These are phyloP conservation scores for Gossypium australe DNA, from an alignment of 345 rosid genomes.

Conservation along the genomic window DNA sequence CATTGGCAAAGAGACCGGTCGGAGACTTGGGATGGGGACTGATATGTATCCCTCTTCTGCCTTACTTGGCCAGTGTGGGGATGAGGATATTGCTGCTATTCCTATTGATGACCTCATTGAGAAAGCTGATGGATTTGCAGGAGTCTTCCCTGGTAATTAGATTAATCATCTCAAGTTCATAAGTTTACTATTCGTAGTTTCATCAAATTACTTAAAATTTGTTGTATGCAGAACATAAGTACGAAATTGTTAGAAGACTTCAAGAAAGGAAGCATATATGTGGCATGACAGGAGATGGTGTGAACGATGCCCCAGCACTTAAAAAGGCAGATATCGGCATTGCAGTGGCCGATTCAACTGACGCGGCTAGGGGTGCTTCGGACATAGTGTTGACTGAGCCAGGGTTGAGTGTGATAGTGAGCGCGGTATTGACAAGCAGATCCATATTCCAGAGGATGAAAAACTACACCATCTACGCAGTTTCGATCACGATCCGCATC, in stretches of 20 bases:
- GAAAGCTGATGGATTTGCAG: constrained; percentile 84
- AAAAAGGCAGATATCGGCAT: constrained; percentile 85
- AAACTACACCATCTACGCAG: constrained; percentile 88
- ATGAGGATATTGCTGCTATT: constrained; percentile 43
- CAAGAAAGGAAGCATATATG: constrained; percentile 77
- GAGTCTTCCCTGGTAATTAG: constrained; percentile 79
- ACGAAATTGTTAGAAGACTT: constrained; percentile 65
- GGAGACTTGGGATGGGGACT: constrained; percentile 90
- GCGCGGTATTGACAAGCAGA: constrained; percentile 77
- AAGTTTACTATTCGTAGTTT: neutral
- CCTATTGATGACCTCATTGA: constrained; percentile 76
- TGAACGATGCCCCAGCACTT: constrained; percentile 77
- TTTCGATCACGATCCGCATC: constrained; percentile 80
- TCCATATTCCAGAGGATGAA: constrained; percentile 91
- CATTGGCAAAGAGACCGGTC: constrained; percentile 84
- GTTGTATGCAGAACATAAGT: constrained; percentile 58
- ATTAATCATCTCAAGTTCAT: neutral
- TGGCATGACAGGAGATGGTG: constrained; percentile 91
- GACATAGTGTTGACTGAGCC: constrained; percentile 83
- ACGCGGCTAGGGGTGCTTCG: constrained; percentile 76
- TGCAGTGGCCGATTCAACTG: constrained; percentile 83
- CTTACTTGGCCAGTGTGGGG: constrained; percentile 55
- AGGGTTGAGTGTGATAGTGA: constrained; percentile 69
- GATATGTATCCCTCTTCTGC: constrained; percentile 84
- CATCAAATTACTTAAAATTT: neutral